Conservation (phyloP, 306 rosid genomes). For the Ochetophila trinervis region DNA sequence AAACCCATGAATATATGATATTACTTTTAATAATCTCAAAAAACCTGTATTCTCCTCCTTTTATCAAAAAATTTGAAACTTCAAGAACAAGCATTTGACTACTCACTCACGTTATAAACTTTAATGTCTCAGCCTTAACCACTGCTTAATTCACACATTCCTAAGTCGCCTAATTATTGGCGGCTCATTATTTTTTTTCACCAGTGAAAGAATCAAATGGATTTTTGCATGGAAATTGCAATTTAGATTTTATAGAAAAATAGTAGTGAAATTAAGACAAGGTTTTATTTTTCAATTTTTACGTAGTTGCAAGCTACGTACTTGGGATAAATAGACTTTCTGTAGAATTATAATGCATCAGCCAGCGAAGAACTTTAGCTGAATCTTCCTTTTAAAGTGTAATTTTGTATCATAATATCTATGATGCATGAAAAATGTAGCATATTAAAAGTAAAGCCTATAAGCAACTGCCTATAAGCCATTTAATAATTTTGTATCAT, state of each 20-base stretch:
- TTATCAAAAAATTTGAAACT: conserved; percentile 21
- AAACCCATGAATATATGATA: background rate
- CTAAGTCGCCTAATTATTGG: conserved; percentile 1
- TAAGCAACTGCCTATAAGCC: no score
- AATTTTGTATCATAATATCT: conserved; percentile 5
- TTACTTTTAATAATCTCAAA: no score
- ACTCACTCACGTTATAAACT: conserved; percentile 8
- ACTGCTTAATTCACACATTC: background rate
- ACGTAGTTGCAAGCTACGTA: no score
- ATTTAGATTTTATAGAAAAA: no score
- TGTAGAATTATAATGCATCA: background rate
- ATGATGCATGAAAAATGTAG: conserved; percentile 3
- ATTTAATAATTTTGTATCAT: no score
- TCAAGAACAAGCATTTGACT: conserved; percentile 32
- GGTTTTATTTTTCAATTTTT: no score
- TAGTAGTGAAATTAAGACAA: no score
- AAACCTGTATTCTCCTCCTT: background rate
- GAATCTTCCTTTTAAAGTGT: background rate
- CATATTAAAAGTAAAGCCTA: background rate
- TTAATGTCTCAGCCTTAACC: conserved; percentile 48
- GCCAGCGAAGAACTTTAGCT: background rate
- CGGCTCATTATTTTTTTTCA: background rate
- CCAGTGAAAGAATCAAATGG: background rate
- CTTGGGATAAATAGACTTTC: no score
- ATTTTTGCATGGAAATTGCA: no score